phyloP scores from a whole-genome alignment of 2,329 filamentous ascomycete species.

The Botrytis tulipae region DNA sequence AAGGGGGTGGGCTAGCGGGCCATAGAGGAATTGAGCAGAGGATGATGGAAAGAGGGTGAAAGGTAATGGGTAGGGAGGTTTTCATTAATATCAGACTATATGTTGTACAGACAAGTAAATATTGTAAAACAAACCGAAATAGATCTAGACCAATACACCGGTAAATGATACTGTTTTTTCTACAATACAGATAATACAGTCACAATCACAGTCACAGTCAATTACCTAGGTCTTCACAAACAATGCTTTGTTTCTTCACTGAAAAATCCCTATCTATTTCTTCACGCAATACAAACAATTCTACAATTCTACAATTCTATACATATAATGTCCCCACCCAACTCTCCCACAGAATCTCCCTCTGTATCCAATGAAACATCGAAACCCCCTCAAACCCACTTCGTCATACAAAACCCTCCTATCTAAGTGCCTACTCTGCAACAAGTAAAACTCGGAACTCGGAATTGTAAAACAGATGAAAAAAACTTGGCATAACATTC shows the following conservation, averaged over 20 bases:
- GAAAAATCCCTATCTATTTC: background rate
- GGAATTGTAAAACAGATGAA: background rate
- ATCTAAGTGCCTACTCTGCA: background rate
- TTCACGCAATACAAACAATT: background rate
- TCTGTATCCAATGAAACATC: background rate
- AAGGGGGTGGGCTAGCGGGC: background rate
- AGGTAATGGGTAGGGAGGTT: too few relatives aligned
- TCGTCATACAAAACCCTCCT: background rate
- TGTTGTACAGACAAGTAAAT: background rate
- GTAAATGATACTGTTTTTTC: background rate
- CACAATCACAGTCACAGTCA: too few relatives aligned
- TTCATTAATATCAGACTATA: background rate
- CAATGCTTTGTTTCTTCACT: background rate
- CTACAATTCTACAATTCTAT: too few relatives aligned
- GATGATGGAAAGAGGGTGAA: constrained; percentile 13
- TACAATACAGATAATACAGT: too few relatives aligned
- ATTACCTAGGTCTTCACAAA: background rate
- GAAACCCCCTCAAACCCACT: too few relatives aligned
- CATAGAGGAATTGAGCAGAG: constrained; percentile 13
- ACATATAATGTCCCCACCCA: background rate
- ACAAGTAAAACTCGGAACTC: background rate
- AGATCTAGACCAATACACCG: background rate
- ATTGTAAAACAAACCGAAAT: background rate
- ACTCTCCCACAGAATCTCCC: background rate
- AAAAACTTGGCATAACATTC: background rate